A percentile compares a stretch with the other conserved stretches of the same genome.
Conservation (phyloP, 495 filamentous ascomycete genomes). For the Penicillium subrubescens region DNA sequence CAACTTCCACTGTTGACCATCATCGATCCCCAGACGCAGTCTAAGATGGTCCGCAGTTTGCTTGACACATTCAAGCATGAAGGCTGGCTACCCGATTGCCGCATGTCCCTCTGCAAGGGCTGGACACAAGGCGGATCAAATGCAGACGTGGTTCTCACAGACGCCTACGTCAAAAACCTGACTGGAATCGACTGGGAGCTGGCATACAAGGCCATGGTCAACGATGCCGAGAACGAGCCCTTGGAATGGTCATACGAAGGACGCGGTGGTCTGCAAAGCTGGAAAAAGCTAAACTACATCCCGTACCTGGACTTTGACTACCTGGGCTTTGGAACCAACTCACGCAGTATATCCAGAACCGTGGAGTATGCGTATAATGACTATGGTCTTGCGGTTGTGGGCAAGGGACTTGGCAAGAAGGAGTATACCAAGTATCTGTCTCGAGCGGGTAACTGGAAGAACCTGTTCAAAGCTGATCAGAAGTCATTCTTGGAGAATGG, state of each 20-base stretch:
- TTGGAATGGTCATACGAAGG: slow-evolving; percentile 72
- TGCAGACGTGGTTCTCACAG: slow-evolving; percentile 70
- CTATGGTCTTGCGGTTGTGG: slow-evolving; percentile 67
- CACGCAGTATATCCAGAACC: slow-evolving; percentile 69
- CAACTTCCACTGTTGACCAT: slow-evolving; percentile 72
- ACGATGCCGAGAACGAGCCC: slow-evolving; percentile 78
- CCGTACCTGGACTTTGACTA: slow-evolving; percentile 71
- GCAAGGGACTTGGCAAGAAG: slow-evolving; percentile 52
- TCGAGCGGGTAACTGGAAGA: slow-evolving; percentile 67
- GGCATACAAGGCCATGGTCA: slow-evolving; percentile 70
- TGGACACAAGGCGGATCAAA: slow-evolving; percentile 80
- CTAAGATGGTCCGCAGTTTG: slow-evolving; percentile 66
- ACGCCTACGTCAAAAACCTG: slow-evolving; percentile 70
- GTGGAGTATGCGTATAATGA: slow-evolving; percentile 81
- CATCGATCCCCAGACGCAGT: slow-evolving; percentile 63
- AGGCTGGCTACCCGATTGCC: slow-evolving; percentile 71
- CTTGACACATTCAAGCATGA: slow-evolving; percentile 73
- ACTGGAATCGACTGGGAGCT: slow-evolving; percentile 66
- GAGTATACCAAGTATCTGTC: slow-evolving; percentile 62
- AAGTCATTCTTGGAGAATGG: slow-evolving; percentile 56
- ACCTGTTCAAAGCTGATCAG: slow-evolving; percentile 66
- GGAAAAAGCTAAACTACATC: slow-evolving; percentile 70
- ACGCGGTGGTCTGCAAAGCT: slow-evolving; percentile 67
- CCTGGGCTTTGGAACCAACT: slow-evolving; percentile 69
- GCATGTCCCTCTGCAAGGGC: slow-evolving; percentile 67